Evolutionary conservation across 441 rosid species (phyloP).

Genomic region (Breynia disticha): DNA sequence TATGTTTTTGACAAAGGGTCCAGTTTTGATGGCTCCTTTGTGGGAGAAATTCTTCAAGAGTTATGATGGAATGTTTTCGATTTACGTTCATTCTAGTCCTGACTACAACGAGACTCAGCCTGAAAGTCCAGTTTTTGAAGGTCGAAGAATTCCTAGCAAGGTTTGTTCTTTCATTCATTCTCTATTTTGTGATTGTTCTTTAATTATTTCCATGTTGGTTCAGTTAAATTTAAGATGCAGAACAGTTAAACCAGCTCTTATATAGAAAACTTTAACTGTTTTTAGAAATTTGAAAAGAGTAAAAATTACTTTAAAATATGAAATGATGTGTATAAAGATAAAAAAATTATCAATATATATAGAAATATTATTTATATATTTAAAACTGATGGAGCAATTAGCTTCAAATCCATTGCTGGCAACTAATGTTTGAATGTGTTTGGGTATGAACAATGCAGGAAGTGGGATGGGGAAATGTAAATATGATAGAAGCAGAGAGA

Average conservation of each 20-base stretch:
- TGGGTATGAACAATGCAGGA: slow-evolving; percentile 30
- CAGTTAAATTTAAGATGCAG: too few relatives aligned
- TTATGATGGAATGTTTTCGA: slow-evolving; percentile 45
- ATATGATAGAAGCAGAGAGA: slow-evolving; percentile 87
- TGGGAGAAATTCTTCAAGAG: slow-evolving; percentile 84
- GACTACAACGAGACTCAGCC: slow-evolving; percentile 41
- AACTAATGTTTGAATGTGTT: background rate
- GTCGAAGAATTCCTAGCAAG: slow-evolving; percentile 83
- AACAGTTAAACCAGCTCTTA: too few relatives aligned
- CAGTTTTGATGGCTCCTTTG: slow-evolving; percentile 60
- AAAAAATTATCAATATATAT: too few relatives aligned
- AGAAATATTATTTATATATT: too few relatives aligned
- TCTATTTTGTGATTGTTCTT: background rate
- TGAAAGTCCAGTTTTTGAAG: slow-evolving; percentile 44
- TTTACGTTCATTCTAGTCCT: slow-evolving; percentile 70
- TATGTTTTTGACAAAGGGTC: slow-evolving; percentile 75
- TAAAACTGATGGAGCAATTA: background rate
- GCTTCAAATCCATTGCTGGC: too few relatives aligned
- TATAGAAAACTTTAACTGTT: too few relatives aligned
- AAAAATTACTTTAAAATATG: too few relatives aligned
- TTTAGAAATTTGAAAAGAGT: too few relatives aligned
- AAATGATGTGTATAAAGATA: too few relatives aligned
- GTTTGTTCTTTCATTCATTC: slow-evolving; percentile 25
- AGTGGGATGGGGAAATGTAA: slow-evolving; percentile 71
- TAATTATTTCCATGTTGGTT: background rate